Evolutionary conservation across 306 rosid genomes (phyloP), one percentile per base, ranked within the genome.

Genomic region (Trifolium fragiferum): DNA sequence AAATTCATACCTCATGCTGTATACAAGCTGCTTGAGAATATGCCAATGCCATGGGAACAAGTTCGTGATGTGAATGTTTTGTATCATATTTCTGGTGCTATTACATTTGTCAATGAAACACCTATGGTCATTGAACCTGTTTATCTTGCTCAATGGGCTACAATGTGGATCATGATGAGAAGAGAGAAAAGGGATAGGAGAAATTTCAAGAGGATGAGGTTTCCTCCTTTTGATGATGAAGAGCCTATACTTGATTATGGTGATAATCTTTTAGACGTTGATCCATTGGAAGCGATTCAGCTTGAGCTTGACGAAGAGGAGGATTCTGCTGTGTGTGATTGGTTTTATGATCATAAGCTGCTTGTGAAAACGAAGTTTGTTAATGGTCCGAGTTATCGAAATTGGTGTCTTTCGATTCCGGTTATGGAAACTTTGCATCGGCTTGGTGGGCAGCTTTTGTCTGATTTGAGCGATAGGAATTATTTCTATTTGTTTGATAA

Each of bases 1-100:
- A 93, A 93, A 70, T 93, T 93, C 72, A 86, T 91, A 53, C 98
- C 97, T 0, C 98, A 93, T 82, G 98, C 97, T 32, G 97, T 93
- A 75, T 93, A 93, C 80, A 93, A 93, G 84, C 93, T 93, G 7
- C 84, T 93, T 19, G 98, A 93, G 82, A 93, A 93, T 23, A 93
- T 93, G 98, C 98, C 98, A 5, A 93, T 93, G 98, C 97, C 98
- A 6, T 93, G 98, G 98, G 98, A 93, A 86, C 97, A 93, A 97
- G 98, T 93, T 70, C 47, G 98, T 33, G 98, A 93, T 80, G 97
- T 93, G 53, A 93, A 80, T 82, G 91, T 93, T 61, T 80, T 93
- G 70, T 93, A 93, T 81, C 98, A 93, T 76, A 87, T 93, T 62
- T 88, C 98, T 30, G 98, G 98, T 76, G 98, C 97, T 49, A 93